A percentile compares a stretch with the other conserved stretches of the same genome.
phyloP scores from a whole-genome alignment of 2,329 filamentous ascomycete species.

The Harringtonia lauricola region DNA sequence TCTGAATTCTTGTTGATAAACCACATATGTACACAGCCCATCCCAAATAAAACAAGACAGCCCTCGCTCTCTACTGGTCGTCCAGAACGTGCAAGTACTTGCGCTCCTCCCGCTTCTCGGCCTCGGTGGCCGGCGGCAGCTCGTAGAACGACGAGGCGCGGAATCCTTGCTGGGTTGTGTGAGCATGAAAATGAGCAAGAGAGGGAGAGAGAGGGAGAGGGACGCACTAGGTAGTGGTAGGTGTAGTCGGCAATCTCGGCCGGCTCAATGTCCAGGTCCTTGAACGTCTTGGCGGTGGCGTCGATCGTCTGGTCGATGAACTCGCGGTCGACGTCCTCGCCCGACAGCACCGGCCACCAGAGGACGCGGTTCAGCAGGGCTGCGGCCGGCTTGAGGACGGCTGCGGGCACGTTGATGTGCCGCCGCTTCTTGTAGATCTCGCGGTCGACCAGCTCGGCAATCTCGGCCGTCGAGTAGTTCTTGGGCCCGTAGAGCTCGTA shows the following conservation, averaged over 20 bases:
- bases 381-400: conserved; percentile 63
- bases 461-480: conserved; percentile 81
- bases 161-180: conserved; percentile 61
- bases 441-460: conserved; percentile 76
- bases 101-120: conserved; percentile 88
- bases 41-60: not conserved
- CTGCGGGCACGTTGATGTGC: conserved; percentile 85
- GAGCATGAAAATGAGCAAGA: not conserved
- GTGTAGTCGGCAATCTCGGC: conserved; percentile 77
- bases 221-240: conserved; percentile 82
- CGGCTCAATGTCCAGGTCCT: conserved; percentile 82
- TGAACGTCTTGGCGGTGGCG: conserved; percentile 84
- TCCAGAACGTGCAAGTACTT: conserved; percentile 94
- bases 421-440: conserved; percentile 86
- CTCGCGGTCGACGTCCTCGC: conserved; percentile 82
- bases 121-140: conserved; percentile 85
- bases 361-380: conserved; percentile 66
- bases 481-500: conserved; percentile 91
- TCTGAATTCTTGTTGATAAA: not conserved
- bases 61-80: conserved; percentile 51
- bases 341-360: conserved; percentile 80
- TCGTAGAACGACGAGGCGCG: conserved; percentile 85
- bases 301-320: conserved; percentile 92
- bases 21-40: conserved; percentile 10
- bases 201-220: not conserved